Base-by-base conservation (phyloP, 169 alveolate species). In the Plasmodium coatneyi region DNA sequence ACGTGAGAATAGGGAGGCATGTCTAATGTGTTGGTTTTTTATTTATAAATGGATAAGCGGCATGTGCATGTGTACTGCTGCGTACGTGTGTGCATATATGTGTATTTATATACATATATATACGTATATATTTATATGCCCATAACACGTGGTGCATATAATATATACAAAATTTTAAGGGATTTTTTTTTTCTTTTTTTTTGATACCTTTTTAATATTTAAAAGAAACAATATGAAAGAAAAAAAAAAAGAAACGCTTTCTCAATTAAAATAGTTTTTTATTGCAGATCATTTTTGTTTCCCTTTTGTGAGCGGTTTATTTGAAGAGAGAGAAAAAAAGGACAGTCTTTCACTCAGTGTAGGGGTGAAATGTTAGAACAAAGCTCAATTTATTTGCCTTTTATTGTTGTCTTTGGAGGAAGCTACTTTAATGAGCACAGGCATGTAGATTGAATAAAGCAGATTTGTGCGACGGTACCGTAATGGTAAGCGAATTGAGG, bases 151-250 rank as follows among this genome's bases (percentile, higher is more conserved):
- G n/a, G 36, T 28, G 76, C 76, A 66, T 22, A n/a, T 66, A 66
- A 66, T 66, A 81, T 52, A 54, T 81, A 81, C 70, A 81, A 54
- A 28, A 19, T 30, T 52, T 49, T 81, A 25, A 46, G 56, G 56
- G 71, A 80, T 30, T 81, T 81, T 79, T 79, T 79, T 78, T 78
- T 81, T 81, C 54, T 81, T 81, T 81, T 81, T 81, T 81, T 36
- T 81, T 43, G 19, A 54, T 81, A 5, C 34, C 39, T 81, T 81
- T 49, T 81, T 19, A 52, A 52, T 81, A 56, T 36, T 32, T 81
- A 32, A 16, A 19, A 49, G 74, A 81, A 81, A 66, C 76, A 66
- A 19, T 66, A n/a, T 4, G 76, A 66, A 81, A 79, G 43, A 79
- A 3, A 14, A 34, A 28, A 72, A 74, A 28, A 81, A 81, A 32